A percentile compares a stretch with the other conserved stretches of the same genome.
Evolutionary conservation across 495 filamentous ascomycete species (phyloP).

Genomic region (Patellaria atrata): DNA sequence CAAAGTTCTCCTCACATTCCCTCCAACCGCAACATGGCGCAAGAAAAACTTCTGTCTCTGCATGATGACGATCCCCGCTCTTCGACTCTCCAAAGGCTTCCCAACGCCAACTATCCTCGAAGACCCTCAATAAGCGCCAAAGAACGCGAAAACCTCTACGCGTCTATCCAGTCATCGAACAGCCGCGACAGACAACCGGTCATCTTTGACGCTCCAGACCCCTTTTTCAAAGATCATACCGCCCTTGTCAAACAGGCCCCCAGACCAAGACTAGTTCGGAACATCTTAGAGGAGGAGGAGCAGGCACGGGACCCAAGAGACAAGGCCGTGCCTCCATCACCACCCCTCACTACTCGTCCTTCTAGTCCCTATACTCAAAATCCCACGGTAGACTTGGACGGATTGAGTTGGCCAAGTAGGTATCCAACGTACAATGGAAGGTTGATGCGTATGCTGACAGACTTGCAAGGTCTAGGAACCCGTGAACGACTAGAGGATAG

Average conservation of each 20-base stretch:
- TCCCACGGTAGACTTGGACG: constrained; percentile 62
- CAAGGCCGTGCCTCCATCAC: constrained; percentile 38
- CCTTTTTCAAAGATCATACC: constrained; percentile 2
- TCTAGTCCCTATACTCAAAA: constrained; percentile 47
- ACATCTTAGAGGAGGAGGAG: constrained; percentile 16
- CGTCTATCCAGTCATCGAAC: constrained; percentile 16
- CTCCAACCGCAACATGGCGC: too few species aligned
- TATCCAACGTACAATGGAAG: constrained; percentile 9
- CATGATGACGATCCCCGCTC: too few species aligned
- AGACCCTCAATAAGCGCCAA: too few species aligned
- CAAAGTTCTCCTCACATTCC: too few species aligned
- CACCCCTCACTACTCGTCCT: constrained; percentile 37
- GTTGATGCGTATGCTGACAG: constrained; percentile 5
- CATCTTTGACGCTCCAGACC: constrained; percentile 13
- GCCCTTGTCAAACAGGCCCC: constrained; percentile 2
- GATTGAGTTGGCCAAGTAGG: constrained; percentile 56
- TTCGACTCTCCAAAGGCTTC: too few species aligned
- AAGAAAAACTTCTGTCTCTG: too few species aligned
- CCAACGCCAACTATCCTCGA: too few species aligned
- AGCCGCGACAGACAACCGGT: constrained; percentile 13
- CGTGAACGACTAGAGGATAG: constrained; percentile 66
- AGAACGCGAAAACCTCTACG: constrained; percentile 17
- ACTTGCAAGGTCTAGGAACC: constrained; percentile 52
- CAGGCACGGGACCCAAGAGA: constrained; percentile 58
- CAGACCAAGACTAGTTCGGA: constrained; percentile 2